Evolutionary conservation across 164 flowering plant genomes (phyloP).

Genomic region (Taxillus chinensis): DNA sequence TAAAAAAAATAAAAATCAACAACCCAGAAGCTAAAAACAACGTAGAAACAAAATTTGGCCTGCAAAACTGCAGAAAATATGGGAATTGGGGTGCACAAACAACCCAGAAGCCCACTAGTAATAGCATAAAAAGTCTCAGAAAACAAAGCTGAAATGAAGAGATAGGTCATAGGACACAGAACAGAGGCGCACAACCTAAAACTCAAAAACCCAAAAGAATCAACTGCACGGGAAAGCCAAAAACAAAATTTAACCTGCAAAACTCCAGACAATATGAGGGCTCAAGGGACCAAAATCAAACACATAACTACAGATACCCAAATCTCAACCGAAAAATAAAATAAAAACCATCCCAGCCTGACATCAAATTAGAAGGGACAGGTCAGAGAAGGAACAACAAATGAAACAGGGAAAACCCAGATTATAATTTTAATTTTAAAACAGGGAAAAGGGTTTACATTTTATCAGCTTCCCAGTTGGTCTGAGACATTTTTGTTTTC

Average conservation of each 20-base stretch:
- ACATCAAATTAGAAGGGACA: neutral
- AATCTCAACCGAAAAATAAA: conserved; percentile 12
- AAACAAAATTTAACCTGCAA: too few relatives aligned
- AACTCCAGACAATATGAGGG: too few relatives aligned
- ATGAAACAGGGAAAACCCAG: neutral
- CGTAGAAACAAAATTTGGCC: neutral
- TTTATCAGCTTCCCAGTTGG: conserved; percentile 87
- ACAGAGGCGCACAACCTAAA: too few relatives aligned
- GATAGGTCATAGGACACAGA: too few relatives aligned
- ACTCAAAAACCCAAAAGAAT: too few relatives aligned
- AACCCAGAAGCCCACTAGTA: too few relatives aligned
- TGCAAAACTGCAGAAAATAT: neutral
- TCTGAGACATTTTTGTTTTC: conserved; percentile 59
- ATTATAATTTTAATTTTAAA: neutral
- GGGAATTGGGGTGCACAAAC: too few relatives aligned
- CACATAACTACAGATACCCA: conserved; percentile 10
- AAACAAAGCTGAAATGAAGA: too few relatives aligned
- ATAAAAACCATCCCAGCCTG: neutral
- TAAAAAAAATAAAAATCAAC: neutral
- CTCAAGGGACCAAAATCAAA: neutral
- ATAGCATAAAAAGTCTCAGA: too few relatives aligned
- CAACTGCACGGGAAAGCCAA: too few relatives aligned
- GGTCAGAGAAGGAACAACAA: conserved; percentile 7
- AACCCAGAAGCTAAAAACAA: neutral
- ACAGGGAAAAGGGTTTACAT: conserved; percentile 26